Percentiles rank a stretch among this genome's conserved stretches.
Conservation (phyloP, 768 basidiomycete genomes). For the Gelatoporia subvermispora region DNA sequence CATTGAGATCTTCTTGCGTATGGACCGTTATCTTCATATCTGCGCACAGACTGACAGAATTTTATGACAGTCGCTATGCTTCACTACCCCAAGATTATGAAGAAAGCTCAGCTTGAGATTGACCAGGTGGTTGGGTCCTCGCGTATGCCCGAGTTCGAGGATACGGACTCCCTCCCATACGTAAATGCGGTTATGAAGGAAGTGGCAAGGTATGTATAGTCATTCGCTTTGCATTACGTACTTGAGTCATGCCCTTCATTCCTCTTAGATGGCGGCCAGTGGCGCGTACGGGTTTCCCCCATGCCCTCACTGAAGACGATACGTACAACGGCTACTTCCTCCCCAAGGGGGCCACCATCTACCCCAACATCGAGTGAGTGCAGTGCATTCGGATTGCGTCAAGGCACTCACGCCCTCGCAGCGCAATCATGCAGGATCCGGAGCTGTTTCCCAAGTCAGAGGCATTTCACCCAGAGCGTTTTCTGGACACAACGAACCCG, state of each 20-base stretch:
- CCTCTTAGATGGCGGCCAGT: conserved; percentile 5
- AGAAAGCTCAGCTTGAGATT: conserved; percentile 24
- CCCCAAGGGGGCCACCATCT: conserved; percentile 24
- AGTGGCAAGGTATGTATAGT: conserved; percentile 12
- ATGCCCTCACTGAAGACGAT: conserved; percentile 16
- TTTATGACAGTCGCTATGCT: too few relatives aligned
- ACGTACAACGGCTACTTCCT: conserved; percentile 20
- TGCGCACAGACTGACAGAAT: conserved; percentile 5
- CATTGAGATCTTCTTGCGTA: conserved; percentile 6
- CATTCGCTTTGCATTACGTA: not conserved
- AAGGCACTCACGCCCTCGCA: not conserved
- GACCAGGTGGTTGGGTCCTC: conserved; percentile 21
- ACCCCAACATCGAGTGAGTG: conserved; percentile 1
- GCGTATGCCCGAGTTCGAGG: conserved; percentile 21
- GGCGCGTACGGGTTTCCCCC: conserved; percentile 11
- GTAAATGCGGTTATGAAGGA: conserved; percentile 20
- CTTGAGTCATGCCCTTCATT: too few relatives aligned
- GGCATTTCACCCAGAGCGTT: conserved; percentile 21
- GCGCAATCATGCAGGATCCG: conserved; percentile 14
- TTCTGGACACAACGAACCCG: conserved; percentile 12
- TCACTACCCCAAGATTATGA: conserved; percentile 21
- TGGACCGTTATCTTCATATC: not conserved
- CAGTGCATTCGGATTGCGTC: not conserved
- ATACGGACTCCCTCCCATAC: conserved; percentile 19
- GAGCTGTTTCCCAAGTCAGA: conserved; percentile 16